Percentiles rank a stretch among this genome's conserved stretches.
Evolutionary conservation across 1,139 yeast species (phyloP).

Genomic region (Pichia sp.): DNA sequence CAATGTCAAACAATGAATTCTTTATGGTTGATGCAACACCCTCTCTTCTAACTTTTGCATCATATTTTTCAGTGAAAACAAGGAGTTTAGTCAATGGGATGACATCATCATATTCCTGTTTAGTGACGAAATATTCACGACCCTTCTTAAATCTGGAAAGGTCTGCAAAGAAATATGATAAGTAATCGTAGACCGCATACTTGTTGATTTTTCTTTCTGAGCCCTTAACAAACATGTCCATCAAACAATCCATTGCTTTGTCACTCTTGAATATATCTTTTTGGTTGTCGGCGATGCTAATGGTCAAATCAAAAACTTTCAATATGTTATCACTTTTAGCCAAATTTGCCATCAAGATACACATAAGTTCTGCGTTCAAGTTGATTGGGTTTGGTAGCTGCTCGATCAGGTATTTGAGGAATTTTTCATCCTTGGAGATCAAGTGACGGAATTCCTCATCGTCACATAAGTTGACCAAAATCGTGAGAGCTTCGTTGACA

Average conservation of each 20-base stretch:
- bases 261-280: conserved; percentile 45
- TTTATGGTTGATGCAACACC: conserved; percentile 93
- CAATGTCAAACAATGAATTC: conserved; percentile 77
- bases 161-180: conserved; percentile 87
- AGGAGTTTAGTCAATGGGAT: conserved; percentile 75
- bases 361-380: conserved; percentile 70
- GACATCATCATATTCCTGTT: conserved; percentile 67
- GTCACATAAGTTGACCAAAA: conserved; percentile 76
- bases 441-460: conserved; percentile 55
- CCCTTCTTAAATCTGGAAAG: conserved; percentile 70
- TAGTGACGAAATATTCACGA: conserved; percentile 65
- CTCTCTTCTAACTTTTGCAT: conserved; percentile 72
- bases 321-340: conserved; percentile 70
- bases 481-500: conserved; percentile 67
- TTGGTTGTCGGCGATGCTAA: conserved; percentile 30
- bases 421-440: conserved; percentile 58
- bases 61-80: conserved; percentile 78
- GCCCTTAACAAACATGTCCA: conserved; percentile 90
- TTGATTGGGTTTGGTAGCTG: conserved; percentile 52
- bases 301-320: conserved; percentile 40
- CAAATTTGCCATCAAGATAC: conserved; percentile 76
- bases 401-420: conserved; percentile 47
- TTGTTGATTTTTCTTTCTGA: conserved; percentile 62
- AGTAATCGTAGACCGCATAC: conserved; percentile 71
- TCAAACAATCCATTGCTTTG: conserved; percentile 68